Conservation (phyloP, 2,329 filamentous ascomycete genomes). For the Sporothrix dimorphospora region DNA sequence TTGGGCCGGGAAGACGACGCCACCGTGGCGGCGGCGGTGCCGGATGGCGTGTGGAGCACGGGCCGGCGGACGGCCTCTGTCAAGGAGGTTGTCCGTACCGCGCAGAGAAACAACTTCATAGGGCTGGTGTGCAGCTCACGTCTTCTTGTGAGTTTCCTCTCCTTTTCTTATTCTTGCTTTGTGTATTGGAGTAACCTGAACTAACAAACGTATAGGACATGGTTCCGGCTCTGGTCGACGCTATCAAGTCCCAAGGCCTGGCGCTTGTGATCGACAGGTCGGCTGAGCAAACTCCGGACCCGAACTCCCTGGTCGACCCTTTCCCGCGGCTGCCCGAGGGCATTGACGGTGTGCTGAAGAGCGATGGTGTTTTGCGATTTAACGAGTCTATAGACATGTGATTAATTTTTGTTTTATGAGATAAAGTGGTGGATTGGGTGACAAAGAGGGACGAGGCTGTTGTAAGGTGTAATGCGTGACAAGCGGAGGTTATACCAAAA, state of each 20-base stretch:
- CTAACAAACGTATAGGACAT: constrained; percentile 65
- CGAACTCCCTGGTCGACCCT: constrained; percentile 49
- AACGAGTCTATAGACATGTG: constrained; percentile 85
- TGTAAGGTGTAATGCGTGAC: not conserved
- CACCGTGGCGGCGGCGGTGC: constrained; percentile 39
- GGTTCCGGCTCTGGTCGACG: constrained; percentile 87
- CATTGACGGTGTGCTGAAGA: constrained; percentile 83
- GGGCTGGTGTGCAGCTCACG: constrained; percentile 88
- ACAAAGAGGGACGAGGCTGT: not conserved
- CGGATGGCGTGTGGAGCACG: constrained; percentile 53
- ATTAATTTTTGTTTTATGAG: not conserved
- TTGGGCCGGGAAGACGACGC: constrained; percentile 65
- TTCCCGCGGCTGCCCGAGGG: constrained; percentile 72
- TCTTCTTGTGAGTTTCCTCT: constrained; percentile 68
- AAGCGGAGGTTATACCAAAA: constrained; percentile 6
- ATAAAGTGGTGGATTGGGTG: not conserved
- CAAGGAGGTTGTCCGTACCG: constrained; percentile 91
- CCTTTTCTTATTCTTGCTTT: constrained; percentile 7
- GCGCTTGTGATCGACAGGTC: constrained; percentile 90
- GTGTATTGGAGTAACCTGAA: constrained; percentile 12
- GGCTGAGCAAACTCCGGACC: constrained; percentile 52
- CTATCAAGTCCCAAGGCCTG: constrained; percentile 91
- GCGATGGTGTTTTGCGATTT: constrained; percentile 86
- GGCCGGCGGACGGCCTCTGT: constrained; percentile 80
- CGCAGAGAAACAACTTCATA: constrained; percentile 98